Conservation (phyloP, 768 basidiomycete genomes). For the Trametes elegans region DNA sequence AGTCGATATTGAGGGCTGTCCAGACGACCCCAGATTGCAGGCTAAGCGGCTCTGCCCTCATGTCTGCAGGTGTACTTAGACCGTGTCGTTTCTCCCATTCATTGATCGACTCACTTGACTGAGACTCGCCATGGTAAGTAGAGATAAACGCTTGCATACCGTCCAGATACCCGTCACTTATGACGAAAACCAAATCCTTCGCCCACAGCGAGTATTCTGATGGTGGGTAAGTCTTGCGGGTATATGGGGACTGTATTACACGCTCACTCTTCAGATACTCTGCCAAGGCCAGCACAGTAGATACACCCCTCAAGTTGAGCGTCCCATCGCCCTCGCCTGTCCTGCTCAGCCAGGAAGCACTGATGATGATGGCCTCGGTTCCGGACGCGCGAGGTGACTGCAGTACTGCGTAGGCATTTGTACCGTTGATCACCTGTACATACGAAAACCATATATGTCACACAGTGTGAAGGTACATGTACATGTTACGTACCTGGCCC, state of each 20-base stretch:
- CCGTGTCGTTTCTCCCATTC: neutral
- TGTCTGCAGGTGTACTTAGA: conserved; percentile 42
- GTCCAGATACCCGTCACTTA: conserved; percentile 85
- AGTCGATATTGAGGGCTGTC: conserved; percentile 93
- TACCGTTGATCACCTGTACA: conserved; percentile 54
- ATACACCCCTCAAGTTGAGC: conserved; percentile 82
- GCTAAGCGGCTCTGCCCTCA: conserved; percentile 59
- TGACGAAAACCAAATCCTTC: conserved; percentile 87
- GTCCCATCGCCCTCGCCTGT: conserved; percentile 53
- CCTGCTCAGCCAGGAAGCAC: conserved; percentile 85
- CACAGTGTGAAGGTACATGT: neutral
- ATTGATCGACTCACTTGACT: conserved; percentile 52
- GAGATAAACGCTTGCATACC: conserved; percentile 93
- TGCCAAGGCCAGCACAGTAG: conserved; percentile 84
- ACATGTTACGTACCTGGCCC: conserved; percentile 43
- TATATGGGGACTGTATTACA: neutral
- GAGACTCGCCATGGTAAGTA: conserved; percentile 71
- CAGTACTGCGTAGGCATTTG: conserved; percentile 81
- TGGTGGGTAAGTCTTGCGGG: neutral
- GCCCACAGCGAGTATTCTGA: conserved; percentile 90
- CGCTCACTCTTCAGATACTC: conserved; percentile 74
- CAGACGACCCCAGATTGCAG: conserved; percentile 87
- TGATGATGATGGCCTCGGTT: conserved; percentile 87
- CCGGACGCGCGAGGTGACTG: conserved; percentile 90
- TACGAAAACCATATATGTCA: neutral